Conservation (phyloP, 2,329 filamentous ascomycete species). For the Hypocrella siamensis region DNA sequence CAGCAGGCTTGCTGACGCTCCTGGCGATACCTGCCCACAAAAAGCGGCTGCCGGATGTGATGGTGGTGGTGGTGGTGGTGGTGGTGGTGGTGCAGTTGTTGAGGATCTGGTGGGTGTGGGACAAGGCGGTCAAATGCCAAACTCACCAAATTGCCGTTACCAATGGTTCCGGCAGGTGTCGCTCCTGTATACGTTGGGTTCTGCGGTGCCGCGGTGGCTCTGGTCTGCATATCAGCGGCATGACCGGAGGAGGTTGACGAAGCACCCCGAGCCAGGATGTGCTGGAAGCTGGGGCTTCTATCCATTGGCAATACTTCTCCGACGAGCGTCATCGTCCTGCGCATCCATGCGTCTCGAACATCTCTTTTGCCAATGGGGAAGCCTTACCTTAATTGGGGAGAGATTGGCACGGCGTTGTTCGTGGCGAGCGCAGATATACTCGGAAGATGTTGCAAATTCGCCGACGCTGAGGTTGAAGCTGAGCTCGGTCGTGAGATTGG, state of each 20-base stretch:
- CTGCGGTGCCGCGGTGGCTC: conserved; percentile 7
- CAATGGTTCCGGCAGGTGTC: conserved; percentile 24
- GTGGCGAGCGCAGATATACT: conserved; percentile 29
- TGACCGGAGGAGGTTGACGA: not conserved
- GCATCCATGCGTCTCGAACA: not conserved
- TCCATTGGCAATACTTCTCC: too few relatives aligned
- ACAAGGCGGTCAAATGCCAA: too few relatives aligned
- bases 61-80: too few relatives aligned
- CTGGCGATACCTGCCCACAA: too few relatives aligned
- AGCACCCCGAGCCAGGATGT: not conserved
- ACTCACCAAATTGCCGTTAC: conserved; percentile 25
- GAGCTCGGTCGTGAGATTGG: conserved; percentile 33
- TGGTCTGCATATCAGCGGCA: conserved; percentile 1
- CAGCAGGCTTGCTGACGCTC: too few relatives aligned
- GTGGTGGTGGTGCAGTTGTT: too few relatives aligned
- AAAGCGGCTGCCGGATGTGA: too few relatives aligned
- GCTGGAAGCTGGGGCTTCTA: too few relatives aligned
- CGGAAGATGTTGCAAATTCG: conserved; percentile 26
- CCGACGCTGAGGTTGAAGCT: conserved; percentile 28
- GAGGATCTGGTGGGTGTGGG: too few relatives aligned
- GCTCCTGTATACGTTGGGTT: conserved; percentile 12
- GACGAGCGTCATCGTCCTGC: not conserved
- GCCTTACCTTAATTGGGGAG: conserved; percentile 31
- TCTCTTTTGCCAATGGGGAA: not conserved
- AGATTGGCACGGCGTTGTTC: conserved; percentile 20